Percentiles rank a stretch among this genome's conserved stretches.
phyloP scores from a whole-genome alignment of 306 rosid genomes.

The Malus fusca region DNA sequence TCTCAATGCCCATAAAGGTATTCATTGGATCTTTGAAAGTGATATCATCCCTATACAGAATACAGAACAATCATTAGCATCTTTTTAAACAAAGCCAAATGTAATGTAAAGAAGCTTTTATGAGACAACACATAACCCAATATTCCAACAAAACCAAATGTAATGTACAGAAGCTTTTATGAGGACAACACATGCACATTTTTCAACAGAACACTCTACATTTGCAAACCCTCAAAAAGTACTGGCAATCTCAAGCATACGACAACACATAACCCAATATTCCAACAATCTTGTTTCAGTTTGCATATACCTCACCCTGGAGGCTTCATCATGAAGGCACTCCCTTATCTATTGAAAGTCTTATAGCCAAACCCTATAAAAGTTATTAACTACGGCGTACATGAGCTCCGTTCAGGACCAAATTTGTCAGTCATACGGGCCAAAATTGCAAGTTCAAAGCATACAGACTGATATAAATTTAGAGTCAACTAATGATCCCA shows the following conservation, averaged over 20 bases:
- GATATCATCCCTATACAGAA: constrained; percentile 66
- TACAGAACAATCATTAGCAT: background rate
- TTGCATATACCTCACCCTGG: background rate
- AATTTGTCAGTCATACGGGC: background rate
- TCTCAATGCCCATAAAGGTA: constrained; percentile 67
- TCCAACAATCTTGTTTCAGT: background rate
- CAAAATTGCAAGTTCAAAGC: background rate
- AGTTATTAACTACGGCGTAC: background rate
- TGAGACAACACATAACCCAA: background rate
- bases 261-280: background rate
- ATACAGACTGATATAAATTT: background rate
- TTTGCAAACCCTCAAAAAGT: background rate
- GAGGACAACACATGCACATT: background rate
- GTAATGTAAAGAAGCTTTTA: background rate
- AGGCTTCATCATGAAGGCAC: background rate
- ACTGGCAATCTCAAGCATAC: background rate
- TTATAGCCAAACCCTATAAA: background rate
- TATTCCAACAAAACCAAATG: background rate
- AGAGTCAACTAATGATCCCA: background rate
- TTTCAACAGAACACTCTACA: background rate
- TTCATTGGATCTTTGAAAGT: constrained; percentile 80
- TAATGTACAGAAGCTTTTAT: background rate
- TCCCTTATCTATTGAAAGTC: background rate
- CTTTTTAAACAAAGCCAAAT: background rate
- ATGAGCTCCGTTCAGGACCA: background rate